phyloP scores from a whole-genome alignment of 345 rosid species.

The Gossypium australe region DNA sequence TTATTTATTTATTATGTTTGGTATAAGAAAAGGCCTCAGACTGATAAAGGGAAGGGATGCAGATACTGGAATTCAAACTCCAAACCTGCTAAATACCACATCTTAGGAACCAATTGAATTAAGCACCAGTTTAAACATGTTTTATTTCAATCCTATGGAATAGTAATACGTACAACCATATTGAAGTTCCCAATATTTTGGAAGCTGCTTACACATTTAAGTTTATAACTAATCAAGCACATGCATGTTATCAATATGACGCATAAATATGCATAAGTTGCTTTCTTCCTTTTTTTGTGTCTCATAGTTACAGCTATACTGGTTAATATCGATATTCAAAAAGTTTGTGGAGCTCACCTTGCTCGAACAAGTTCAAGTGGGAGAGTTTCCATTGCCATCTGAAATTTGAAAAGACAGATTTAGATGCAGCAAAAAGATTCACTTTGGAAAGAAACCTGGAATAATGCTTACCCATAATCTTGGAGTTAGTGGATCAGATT shows the following conservation, averaged over 20 bases:
- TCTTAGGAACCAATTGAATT: background rate
- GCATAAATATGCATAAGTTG: background rate
- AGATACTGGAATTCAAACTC: background rate
- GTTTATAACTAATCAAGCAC: background rate
- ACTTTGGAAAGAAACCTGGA: background rate
- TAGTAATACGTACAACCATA: background rate
- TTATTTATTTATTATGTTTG: too few species aligned
- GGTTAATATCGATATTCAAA: background rate
- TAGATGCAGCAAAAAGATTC: conserved; percentile 14
- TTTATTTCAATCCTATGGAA: background rate
- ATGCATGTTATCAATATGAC: background rate
- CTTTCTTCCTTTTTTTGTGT: background rate
- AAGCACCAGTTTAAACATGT: background rate
- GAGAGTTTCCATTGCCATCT: conserved; percentile 77
- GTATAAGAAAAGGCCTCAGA: too few species aligned
- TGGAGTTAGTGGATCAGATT: conserved; percentile 79
- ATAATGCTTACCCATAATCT: conserved; percentile 72
- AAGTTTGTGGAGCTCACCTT: conserved; percentile 31
- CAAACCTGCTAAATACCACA: background rate
- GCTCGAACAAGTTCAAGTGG: conserved; percentile 78
- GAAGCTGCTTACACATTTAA: background rate
- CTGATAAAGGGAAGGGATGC: background rate
- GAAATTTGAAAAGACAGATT: conserved; percentile 21
- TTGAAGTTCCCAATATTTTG: background rate
- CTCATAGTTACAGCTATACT: background rate